Evolutionary conservation across 2,329 filamentous ascomycete species (phyloP).

Genomic region (Neocatenulostroma microsporum): DNA sequence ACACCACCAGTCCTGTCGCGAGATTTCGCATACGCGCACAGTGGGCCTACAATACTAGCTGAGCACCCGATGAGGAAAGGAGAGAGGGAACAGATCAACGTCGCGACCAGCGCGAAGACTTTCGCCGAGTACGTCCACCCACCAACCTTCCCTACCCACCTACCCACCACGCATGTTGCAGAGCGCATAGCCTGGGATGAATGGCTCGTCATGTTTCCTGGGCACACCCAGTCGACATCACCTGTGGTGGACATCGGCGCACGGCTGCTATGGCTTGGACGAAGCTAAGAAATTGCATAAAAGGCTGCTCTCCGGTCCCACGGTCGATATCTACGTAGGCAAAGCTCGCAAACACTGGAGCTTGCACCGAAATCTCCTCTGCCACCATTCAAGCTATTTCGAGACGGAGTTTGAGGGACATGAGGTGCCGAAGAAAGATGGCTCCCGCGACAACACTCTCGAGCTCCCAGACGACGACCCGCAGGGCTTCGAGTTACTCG

Average conservation of each 20-base stretch:
- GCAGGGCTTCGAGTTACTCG: slow-evolving; percentile 46
- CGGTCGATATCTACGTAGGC: slow-evolving; percentile 47
- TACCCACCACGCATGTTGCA: background rate
- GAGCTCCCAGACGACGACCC: slow-evolving; percentile 46
- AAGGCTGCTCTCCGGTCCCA: slow-evolving; percentile 47
- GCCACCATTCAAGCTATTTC: slow-evolving; percentile 45
- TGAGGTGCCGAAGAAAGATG: slow-evolving; percentile 30
- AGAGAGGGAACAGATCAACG: slow-evolving; percentile 39
- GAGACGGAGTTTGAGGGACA: slow-evolving; percentile 29
- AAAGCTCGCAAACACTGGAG: slow-evolving; percentile 41
- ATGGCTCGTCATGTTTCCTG: slow-evolving; percentile 15
- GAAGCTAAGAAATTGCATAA: slow-evolving; percentile 39
- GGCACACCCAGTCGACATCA: slow-evolving; percentile 15
- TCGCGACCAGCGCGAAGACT: slow-evolving; percentile 37
- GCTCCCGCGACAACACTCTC: slow-evolving; percentile 32
- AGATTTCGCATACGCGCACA: slow-evolving; percentile 40
- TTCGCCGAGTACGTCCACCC: slow-evolving; percentile 46
- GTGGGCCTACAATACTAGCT: slow-evolving; percentile 27
- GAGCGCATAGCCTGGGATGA: slow-evolving; percentile 6
- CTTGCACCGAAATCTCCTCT: slow-evolving; percentile 46
- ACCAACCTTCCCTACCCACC: slow-evolving; percentile 1
- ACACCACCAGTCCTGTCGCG: slow-evolving; percentile 28
- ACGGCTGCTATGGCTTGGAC: slow-evolving; percentile 12
- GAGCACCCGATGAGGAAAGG: slow-evolving; percentile 33
- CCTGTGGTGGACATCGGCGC: slow-evolving; percentile 14